Evolutionary conservation across 2,329 filamentous ascomycete genomes (phyloP).

Genomic region (Trichoderma polysporum): DNA sequence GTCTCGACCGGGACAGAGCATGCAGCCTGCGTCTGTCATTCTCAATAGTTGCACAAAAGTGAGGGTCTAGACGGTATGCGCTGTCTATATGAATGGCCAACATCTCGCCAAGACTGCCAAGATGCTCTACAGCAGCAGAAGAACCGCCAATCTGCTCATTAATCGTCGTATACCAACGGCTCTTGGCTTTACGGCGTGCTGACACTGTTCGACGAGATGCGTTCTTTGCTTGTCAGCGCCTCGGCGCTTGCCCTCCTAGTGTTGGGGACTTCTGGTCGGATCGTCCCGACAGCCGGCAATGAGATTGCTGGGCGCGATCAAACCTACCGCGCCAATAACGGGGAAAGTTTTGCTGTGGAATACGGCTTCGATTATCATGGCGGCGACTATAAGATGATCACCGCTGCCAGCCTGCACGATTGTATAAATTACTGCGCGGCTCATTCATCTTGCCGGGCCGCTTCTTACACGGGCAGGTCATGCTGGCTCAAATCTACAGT

Average conservation of each 20-base stretch:
- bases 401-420: background rate
- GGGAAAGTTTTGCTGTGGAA: background rate
- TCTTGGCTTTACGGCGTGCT: background rate
- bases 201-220: background rate
- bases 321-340: background rate
- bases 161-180: background rate
- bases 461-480: background rate
- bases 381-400: background rate
- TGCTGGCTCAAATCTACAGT: constrained; percentile 4
- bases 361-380: background rate
- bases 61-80: too few relatives aligned
- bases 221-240: background rate
- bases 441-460: background rate
- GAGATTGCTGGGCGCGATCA: background rate
- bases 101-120: too few relatives aligned
- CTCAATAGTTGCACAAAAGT: too few relatives aligned
- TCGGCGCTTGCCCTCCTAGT: background rate
- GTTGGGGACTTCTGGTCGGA: background rate
- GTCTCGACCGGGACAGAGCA: too few relatives aligned
- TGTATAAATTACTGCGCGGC: constrained; percentile 6
- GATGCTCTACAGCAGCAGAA: too few relatives aligned
- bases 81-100: too few relatives aligned
- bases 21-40: too few relatives aligned
- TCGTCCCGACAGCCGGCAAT: background rate
- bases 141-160: too few relatives aligned